phyloP scores from a whole-genome alignment of 371 early-diverging fungal genomes.

The Apophysomyces sp. region DNA sequence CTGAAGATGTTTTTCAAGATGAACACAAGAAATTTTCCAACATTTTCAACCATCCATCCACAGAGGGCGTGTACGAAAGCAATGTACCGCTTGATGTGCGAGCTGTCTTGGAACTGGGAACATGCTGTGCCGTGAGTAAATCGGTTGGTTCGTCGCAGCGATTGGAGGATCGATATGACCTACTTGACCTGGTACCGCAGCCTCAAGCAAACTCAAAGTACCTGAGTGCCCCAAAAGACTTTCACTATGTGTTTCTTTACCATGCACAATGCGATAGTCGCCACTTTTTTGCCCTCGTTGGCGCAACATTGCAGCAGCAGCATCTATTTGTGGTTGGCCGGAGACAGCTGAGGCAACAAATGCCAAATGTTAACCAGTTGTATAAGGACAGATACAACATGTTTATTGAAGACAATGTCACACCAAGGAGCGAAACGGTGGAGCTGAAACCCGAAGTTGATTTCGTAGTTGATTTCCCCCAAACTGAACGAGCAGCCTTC shows the following conservation, averaged over 20 bases:
- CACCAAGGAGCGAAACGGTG: slow-evolving; percentile 41
- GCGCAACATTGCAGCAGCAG: slow-evolving; percentile 52
- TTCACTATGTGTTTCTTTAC: slow-evolving; percentile 69
- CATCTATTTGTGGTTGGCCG: slow-evolving; percentile 75
- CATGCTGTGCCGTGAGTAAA: slow-evolving; percentile 46
- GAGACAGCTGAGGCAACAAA: slow-evolving; percentile 56
- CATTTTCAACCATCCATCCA: slow-evolving; percentile 85
- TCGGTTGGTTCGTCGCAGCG: slow-evolving; percentile 30
- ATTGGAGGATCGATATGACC: slow-evolving; percentile 41
- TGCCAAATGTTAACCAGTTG: slow-evolving; percentile 69
- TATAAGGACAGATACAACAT: slow-evolving; percentile 29
- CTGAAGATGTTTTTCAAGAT: slow-evolving; percentile 72
- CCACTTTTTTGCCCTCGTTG: slow-evolving; percentile 74
- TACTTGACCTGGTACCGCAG: slow-evolving; percentile 55
- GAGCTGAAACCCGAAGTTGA: slow-evolving; percentile 49
- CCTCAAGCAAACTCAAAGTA: slow-evolving; percentile 33
- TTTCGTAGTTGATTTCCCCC: slow-evolving; percentile 44
- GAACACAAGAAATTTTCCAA: slow-evolving; percentile 70
- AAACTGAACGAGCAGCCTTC: slow-evolving; percentile 60
- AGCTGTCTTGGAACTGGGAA: slow-evolving; percentile 77
- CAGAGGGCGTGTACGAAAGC: slow-evolving; percentile 93
- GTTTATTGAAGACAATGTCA: slow-evolving; percentile 14
- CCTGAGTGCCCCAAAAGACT: slow-evolving; percentile 36
- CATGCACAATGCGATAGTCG: slow-evolving; percentile 70
- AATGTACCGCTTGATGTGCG: slow-evolving; percentile 78